A percentile compares a stretch with the other conserved stretches of the same genome.
Conservation (phyloP, 805 yeast genomes). For the Phaffomyces opuntiae region DNA sequence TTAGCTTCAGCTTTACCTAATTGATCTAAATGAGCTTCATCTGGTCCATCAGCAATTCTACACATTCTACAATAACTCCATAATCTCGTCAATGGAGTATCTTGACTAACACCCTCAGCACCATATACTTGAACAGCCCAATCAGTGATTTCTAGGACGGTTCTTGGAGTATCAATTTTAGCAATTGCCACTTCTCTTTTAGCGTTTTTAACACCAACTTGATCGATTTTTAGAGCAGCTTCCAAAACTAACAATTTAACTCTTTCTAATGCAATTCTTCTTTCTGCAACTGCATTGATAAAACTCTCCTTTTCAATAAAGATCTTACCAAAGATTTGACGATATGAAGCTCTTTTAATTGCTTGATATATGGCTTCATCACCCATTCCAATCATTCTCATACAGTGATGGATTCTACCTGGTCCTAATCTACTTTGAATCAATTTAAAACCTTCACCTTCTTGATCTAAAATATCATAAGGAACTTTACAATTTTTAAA, state of each 20-base stretch:
- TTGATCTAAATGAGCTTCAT: constrained; percentile 56
- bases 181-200: constrained; percentile 53
- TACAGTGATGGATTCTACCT: constrained; percentile 66
- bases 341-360: constrained; percentile 43
- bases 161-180: constrained; percentile 54
- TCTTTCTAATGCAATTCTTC: constrained; percentile 46
- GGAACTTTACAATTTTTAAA: constrained; percentile 45
- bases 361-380: constrained; percentile 45
- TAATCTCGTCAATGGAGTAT: constrained; percentile 47
- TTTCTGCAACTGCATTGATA: constrained; percentile 41
- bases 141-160: constrained; percentile 44
- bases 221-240: constrained; percentile 56
- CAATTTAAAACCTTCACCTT: constrained; percentile 56
- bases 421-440: constrained; percentile 63
- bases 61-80: constrained; percentile 48
- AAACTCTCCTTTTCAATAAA: constrained; percentile 46
- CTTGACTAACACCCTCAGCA: constrained; percentile 59
- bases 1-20: constrained; percentile 43
- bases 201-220: constrained; percentile 46
- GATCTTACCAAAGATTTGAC: constrained; percentile 46
- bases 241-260: constrained; percentile 48
- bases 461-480: constrained; percentile 32
- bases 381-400: constrained; percentile 57
- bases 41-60: constrained; percentile 65
- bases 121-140: constrained; percentile 62